Conservation (phyloP, 176 grass and related monocot genomes). For the Poa pratensis region DNA sequence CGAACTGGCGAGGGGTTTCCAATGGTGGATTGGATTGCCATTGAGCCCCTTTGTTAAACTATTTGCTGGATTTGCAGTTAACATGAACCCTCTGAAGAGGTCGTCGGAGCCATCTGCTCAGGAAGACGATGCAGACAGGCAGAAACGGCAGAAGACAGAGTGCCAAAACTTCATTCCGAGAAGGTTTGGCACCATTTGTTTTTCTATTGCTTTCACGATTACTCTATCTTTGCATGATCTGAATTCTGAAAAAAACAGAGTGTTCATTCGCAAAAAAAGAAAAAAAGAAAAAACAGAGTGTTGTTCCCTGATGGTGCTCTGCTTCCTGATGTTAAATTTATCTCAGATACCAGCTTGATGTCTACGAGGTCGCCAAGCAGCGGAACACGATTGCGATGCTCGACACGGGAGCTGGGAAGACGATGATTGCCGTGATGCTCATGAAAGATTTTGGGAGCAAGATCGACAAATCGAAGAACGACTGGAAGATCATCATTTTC, state of each 20-base stretch:
- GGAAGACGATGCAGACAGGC: constrained; percentile 23
- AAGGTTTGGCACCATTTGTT: constrained; percentile 31
- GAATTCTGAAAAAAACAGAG: neutral
- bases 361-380: constrained; percentile 68
- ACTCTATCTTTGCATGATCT: constrained; percentile 17
- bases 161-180: constrained; percentile 45
- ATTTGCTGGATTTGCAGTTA: constrained; percentile 32
- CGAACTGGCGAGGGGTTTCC: neutral
- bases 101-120: neutral
- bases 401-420: constrained; percentile 83
- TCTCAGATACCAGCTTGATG: constrained; percentile 75
- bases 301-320: constrained; percentile 10
- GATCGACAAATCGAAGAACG: constrained; percentile 47
- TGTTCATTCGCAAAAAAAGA: too few species aligned
- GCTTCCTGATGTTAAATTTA: constrained; percentile 26
- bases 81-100: constrained; percentile 49
- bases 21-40: constrained; percentile 9
- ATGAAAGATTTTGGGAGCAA: constrained; percentile 62
- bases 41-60: neutral
- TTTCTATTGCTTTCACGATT: too few species aligned
- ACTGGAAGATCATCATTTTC: constrained; percentile 64
- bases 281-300: neutral
- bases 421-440: constrained; percentile 93
- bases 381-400: constrained; percentile 86
- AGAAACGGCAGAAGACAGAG: constrained; percentile 41